These are phyloP conservation scores for Pestalotiopsis fici DNA, from an alignment of 2,329 filamentous ascomycete genomes.

Conservation along the genomic window DNA sequence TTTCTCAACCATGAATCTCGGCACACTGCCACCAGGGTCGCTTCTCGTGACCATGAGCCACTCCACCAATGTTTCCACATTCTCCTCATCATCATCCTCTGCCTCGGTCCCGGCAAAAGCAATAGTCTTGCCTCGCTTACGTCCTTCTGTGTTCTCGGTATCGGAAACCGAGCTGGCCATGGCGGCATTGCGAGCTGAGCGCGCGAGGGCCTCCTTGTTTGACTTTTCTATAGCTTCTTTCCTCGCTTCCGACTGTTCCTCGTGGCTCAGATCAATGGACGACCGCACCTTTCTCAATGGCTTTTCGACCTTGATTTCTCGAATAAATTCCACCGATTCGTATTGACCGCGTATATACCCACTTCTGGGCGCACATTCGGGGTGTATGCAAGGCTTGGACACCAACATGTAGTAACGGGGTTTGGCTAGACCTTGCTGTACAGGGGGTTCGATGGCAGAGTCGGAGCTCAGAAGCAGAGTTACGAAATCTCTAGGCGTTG, in stretches of 20 bases:
- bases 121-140: constrained; percentile 26
- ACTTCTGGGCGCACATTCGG: constrained; percentile 66
- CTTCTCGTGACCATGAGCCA: constrained; percentile 93
- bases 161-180: constrained; percentile 15
- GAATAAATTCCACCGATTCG: constrained; percentile 88
- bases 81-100: constrained; percentile 24
- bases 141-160: constrained; percentile 33
- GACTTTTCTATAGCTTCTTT: constrained; percentile 25
- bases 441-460: constrained; percentile 40
- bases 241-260: constrained; percentile 28
- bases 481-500: constrained; percentile 85
- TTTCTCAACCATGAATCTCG: constrained; percentile 87
- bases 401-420: constrained; percentile 82
- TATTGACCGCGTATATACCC: constrained; percentile 85
- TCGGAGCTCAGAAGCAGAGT: constrained; percentile 73
- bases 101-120: constrained; percentile 27
- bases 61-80: constrained; percentile 59
- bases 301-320: constrained; percentile 69
- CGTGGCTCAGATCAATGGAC: constrained; percentile 41
- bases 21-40: constrained; percentile 86
- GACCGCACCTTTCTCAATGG: constrained; percentile 43
- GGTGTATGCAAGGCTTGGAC: constrained; percentile 80
- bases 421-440: constrained; percentile 25
- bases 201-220: constrained; percentile 42
- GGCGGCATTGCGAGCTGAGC: constrained; percentile 36